Conservation (phyloP, 305 asterid species). For the Rubia balearica region DNA sequence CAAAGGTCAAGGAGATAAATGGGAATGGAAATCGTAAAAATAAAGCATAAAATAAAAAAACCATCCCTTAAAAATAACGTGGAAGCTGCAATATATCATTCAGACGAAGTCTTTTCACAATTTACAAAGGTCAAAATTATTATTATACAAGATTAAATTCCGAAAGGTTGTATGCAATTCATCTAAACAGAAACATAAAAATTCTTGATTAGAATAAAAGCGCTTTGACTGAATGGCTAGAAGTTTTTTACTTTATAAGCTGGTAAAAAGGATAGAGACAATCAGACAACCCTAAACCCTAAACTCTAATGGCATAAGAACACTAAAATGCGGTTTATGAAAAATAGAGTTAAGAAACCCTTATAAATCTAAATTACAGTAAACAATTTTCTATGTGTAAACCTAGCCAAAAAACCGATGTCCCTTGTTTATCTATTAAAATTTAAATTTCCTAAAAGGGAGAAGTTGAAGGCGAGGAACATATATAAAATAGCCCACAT, state of each 20-base stretch:
- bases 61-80: background rate
- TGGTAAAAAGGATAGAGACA: background rate
- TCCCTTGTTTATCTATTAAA: background rate
- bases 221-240: background rate
- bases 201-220: background rate
- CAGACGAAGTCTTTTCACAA: background rate
- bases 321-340: background rate
- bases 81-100: background rate
- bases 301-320: background rate
- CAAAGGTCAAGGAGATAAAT: conserved; percentile 23
- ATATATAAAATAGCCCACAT: background rate
- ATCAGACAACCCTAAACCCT: background rate
- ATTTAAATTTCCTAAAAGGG: background rate
- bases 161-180: background rate
- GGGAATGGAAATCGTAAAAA: conserved; percentile 7
- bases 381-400: background rate
- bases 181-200: background rate
- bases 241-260: background rate
- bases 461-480: background rate
- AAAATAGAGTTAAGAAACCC: background rate
- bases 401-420: background rate
- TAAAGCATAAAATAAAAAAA: background rate
- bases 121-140: background rate
- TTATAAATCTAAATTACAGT: background rate
- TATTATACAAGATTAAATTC: background rate